A percentile compares a stretch with the other conserved stretches of the same genome.
Conservation (phyloP, 768 basidiomycete genomes). For the Kwoniella sp. region DNA sequence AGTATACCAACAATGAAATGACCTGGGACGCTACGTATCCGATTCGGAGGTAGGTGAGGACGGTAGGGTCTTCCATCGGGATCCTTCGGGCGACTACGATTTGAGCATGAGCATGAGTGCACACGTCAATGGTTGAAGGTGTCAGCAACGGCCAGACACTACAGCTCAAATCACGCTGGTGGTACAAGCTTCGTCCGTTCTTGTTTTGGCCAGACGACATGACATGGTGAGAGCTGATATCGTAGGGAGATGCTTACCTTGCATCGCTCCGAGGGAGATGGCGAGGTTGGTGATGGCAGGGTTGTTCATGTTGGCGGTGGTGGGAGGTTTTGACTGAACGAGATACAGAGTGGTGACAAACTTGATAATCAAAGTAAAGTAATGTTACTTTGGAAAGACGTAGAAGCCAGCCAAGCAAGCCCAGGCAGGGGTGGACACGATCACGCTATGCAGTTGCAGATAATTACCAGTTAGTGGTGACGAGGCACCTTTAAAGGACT, state of each 20-base stretch:
- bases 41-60: constrained; percentile 78
- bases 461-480: too few relatives aligned
- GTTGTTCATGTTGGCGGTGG: constrained; percentile 45
- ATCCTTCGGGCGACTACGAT: constrained; percentile 93
- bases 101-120: too few relatives aligned
- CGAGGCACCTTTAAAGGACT: background rate
- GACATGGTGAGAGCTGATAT: background rate
- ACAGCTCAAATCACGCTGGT: background rate
- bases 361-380: background rate
- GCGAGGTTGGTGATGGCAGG: constrained; percentile 70
- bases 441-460: background rate
- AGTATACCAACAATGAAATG: constrained; percentile 73
- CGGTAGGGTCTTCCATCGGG: constrained; percentile 82
- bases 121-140: background rate
- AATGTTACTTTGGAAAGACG: constrained; percentile 21
- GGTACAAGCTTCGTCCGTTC: too few relatives aligned
- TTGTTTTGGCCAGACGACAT: background rate
- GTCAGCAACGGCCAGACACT: constrained; percentile 11
- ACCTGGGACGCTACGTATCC: constrained; percentile 78
- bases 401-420: too few relatives aligned
- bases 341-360: too few relatives aligned
- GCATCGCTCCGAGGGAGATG: constrained; percentile 92
- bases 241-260: constrained; percentile 60
- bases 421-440: too few relatives aligned
- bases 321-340: background rate